Conservation (phyloP, 1,284 basidiomycete genomes). For the Cutaneotrichosporon curvatum region DNA sequence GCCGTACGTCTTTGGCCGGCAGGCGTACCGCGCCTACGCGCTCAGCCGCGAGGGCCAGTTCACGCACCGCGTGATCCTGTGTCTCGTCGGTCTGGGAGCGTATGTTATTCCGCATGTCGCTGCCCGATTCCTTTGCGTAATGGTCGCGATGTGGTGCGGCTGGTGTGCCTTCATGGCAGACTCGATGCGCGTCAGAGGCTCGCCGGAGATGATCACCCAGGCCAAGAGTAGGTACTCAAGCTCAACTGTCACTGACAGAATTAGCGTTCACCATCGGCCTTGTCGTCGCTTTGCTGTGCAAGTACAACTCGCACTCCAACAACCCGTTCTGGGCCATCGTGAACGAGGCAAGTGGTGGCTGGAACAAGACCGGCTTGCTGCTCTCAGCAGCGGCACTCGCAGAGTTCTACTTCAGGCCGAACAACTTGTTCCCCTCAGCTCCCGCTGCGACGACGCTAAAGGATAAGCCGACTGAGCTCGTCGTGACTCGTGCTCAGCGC, state of each 20-base stretch:
- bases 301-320: constrained; percentile 70
- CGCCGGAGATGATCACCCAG: constrained; percentile 47
- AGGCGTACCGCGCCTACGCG: constrained; percentile 49
- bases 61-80: constrained; percentile 51
- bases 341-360: constrained; percentile 59
- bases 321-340: constrained; percentile 85
- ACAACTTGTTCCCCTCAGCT: constrained; percentile 30
- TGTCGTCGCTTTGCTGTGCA: constrained; percentile 62
- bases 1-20: constrained; percentile 55
- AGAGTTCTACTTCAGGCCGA: constrained; percentile 37
- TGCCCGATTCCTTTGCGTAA: constrained; percentile 56
- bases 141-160: constrained; percentile 52
- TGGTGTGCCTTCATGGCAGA: constrained; percentile 54
- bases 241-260: not conserved
- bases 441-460: constrained; percentile 11
- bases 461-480: constrained; percentile 12
- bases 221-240: constrained; percentile 52
- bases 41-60: constrained; percentile 51
- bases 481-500: constrained; percentile 13
- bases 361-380: constrained; percentile 60
- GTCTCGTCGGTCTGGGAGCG: constrained; percentile 56
- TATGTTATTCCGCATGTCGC: constrained; percentile 56
- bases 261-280: constrained; percentile 63
- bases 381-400: constrained; percentile 38
- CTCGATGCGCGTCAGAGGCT: constrained; percentile 52